Percentiles rank a stretch among this genome's conserved stretches.
phyloP scores from a whole-genome alignment of 176 grass and related monocot genomes.

The Bromus sterilis region DNA sequence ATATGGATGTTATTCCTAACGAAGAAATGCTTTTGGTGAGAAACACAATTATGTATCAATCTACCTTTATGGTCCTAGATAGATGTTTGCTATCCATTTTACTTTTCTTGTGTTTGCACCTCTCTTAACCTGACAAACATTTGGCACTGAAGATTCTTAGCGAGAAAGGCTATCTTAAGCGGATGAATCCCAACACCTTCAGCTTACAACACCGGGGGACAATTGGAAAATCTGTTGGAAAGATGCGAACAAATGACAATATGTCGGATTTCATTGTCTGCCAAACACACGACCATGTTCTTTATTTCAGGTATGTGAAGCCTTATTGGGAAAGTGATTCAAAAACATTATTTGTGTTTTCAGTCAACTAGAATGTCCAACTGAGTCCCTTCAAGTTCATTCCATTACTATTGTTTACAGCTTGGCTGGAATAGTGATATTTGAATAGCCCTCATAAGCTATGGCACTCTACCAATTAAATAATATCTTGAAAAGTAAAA shows the following conservation, averaged over 20 bases:
- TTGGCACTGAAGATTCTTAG: slow-evolving; percentile 65
- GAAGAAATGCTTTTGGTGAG: slow-evolving; percentile 97
- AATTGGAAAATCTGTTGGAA: slow-evolving; percentile 98
- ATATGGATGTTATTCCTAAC: slow-evolving; percentile 94
- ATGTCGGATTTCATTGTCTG: slow-evolving; percentile 93
- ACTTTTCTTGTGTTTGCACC: not conserved
- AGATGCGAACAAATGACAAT: slow-evolving; percentile 89
- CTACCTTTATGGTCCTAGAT: not conserved
- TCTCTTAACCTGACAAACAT: slow-evolving; percentile 11
- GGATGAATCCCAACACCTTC: slow-evolving; percentile 92
- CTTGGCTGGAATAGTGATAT: not conserved
- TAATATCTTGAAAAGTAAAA: not conserved
- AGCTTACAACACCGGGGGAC: slow-evolving; percentile 81
- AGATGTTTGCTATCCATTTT: not conserved
- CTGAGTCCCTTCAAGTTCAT: slow-evolving; percentile 4
- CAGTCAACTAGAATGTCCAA: not conserved
- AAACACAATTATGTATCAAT: not conserved
- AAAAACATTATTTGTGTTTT: not conserved
- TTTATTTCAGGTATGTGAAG: slow-evolving; percentile 88
- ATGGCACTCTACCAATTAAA: not conserved
- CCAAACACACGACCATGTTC: slow-evolving; percentile 79
- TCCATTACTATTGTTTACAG: not conserved
- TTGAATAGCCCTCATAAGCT: not conserved
- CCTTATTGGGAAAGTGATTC: not conserved
- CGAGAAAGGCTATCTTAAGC: slow-evolving; percentile 93